Evolutionary conservation across 768 basidiomycete genomes (phyloP).

Genomic region (Leccinum subgranulosum): DNA sequence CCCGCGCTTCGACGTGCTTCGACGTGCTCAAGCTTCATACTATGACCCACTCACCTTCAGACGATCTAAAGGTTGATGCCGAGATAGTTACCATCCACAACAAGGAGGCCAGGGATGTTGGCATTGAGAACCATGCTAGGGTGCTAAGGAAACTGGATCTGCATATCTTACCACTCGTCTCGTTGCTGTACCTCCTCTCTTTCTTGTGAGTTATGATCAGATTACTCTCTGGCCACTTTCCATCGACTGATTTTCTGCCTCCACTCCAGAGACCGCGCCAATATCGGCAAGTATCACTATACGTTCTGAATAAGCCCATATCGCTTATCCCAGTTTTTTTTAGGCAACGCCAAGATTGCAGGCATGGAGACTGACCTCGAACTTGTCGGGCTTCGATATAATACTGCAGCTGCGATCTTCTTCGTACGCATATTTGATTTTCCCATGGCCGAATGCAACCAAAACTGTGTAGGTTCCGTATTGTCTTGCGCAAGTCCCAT

Average conservation of each 20-base stretch:
- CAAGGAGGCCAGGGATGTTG: constrained; percentile 7
- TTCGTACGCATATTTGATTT: constrained; percentile 23
- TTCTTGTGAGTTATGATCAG: neutral
- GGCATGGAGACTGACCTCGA: constrained; percentile 42
- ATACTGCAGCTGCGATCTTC: constrained; percentile 38
- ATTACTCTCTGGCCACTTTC: neutral
- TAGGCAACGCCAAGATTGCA: constrained; percentile 43
- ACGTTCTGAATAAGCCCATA: neutral
- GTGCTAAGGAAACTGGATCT: neutral
- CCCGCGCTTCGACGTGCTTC: neutral
- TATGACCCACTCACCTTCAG: constrained; percentile 3
- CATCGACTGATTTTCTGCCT: neutral
- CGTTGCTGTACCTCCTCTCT: neutral
- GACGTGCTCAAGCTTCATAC: neutral
- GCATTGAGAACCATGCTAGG: neutral
- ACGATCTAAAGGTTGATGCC: neutral
- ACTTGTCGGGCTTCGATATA: constrained; percentile 36
- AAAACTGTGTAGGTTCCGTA: constrained; percentile 32
- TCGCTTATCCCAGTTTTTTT: constrained; percentile 4
- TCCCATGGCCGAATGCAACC: neutral
- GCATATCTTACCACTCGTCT: neutral
- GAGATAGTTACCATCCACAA: constrained; percentile 2
- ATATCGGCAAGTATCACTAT: constrained; percentile 34
- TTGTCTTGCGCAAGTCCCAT: constrained; percentile 36
- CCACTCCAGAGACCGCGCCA: constrained; percentile 41